Evolutionary conservation across 1,284 basidiomycete species (phyloP), one percentile per base, ranked within the genome.

Genomic region (Cutaneotrichosporon daszewskae): DNA sequence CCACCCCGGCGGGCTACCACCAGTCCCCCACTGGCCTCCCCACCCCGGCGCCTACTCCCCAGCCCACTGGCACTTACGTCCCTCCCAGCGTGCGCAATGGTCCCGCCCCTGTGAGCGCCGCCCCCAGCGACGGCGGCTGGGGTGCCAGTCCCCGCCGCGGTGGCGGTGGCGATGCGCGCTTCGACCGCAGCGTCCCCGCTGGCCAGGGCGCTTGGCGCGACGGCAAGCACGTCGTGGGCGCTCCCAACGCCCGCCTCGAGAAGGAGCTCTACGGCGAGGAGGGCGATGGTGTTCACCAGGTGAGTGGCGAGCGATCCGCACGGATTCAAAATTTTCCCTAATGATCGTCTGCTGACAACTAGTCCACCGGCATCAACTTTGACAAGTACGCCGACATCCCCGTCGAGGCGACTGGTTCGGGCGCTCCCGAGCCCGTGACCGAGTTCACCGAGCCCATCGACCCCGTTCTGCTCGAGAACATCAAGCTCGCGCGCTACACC

Each of bases 301-400:
- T 67, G 39, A 54, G 66, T 55, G 32, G 33, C 40, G n/a, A 43
- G 36, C 32, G 38, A 40, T 44, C 35, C 24, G 18, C 36, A 19
- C 44, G 27, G 39, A 28, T 17, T 5, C 47, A 42, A 36, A 43
- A 31, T 37, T 26, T 28, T 10, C 14, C 31, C 17, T 35, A 19
- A 25, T 22, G 5, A 39, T 13, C 22, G n/a, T 23, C 26, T 40
- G 43, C 57, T 57, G 37, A 57, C 83, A 14, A 79, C 64, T 85
- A 92, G 69, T 83, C 89, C 62, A 95, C 92, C 38, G 95, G 95
- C 57, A 97, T 99, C 77, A 99, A 99, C 77, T 99, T 99, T 66
- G 95, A 98, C 77, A 95, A 95, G 75, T 99, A 98, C 70, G 92
- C 95, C 71, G 94, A 98, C 72, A 98, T 98, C 65, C 95, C 95